Base-by-base conservation (phyloP, 805 yeast species). In the Cyberlindnera galapagoensis region DNA sequence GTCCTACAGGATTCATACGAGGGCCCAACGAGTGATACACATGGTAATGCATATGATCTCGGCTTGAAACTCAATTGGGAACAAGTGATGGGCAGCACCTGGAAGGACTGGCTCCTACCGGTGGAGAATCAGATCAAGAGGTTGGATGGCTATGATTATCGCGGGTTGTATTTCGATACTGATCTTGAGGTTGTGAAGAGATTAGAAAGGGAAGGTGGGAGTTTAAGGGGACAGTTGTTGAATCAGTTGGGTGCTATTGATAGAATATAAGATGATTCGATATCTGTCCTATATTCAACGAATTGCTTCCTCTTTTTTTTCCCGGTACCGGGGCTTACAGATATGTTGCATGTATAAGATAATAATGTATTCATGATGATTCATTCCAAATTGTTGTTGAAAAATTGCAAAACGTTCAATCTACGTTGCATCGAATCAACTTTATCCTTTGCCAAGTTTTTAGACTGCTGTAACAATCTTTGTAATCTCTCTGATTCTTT, bases 101-200 rank as follows among this genome's bases (percentile, higher is more conserved):
- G 76, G 71, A 28, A 40, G 7, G 76, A 77, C 39, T 87, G 96
- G 96, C 29, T 79, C 7, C 51, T 87, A 1, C 97, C 97, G 0
- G 40, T 70, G 5, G 31, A 17, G 7, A 56, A 56, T 27, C 48
- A 16, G 4, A 18, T 46, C 2, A 38, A 36, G 4, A 44, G 40
- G 20, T 59, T 62, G 34, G 49, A 57, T 26, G 35, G 40, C 6
- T 46, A 49, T 23, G 54, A 55, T 28, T 55, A 62, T 9, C 51
- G 59, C 15, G 88, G 87, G 0, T 44, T 80, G 16, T 69, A 65
- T 43, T 80, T 61, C 43, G 68, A 63, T 16, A 60, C 69, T 4
- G 63, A 72, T 40, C 65, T 68, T 18, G 58, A 47, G 3, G 51
- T 68, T 1, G 62, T 64, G 39, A 61, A 59, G 7, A 58, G 59